phyloP scores from a whole-genome alignment of 306 rosid species.

The Vigna trinervia region DNA sequence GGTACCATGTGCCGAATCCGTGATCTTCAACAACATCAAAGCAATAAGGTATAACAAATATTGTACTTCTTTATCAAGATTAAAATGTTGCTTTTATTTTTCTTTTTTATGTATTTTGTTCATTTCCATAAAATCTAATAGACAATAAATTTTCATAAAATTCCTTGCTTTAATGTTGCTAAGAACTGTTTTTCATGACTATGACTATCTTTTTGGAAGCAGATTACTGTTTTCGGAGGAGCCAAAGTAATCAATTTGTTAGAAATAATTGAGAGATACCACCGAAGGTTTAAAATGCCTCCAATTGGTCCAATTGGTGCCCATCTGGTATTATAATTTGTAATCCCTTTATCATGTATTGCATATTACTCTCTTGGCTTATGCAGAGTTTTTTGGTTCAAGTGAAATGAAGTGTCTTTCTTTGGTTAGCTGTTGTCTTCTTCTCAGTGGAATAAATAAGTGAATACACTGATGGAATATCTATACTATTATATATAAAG shows the following conservation, averaged over 20 bases:
- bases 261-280: slow-evolving; percentile 64
- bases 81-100: not conserved
- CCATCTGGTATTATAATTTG: slow-evolving; percentile 64
- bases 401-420: slow-evolving; percentile 8
- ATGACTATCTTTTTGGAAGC: slow-evolving; percentile 39
- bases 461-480: not conserved
- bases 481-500: too few relatives aligned
- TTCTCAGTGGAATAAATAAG: slow-evolving; percentile 9
- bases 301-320: slow-evolving; percentile 96
- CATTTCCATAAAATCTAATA: slow-evolving; percentile 20
- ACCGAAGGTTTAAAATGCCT: slow-evolving; percentile 67
- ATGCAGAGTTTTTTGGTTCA: slow-evolving; percentile 1
- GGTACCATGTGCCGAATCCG: slow-evolving; percentile 43
- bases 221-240: slow-evolving; percentile 93
- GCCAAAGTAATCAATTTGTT: slow-evolving; percentile 65
- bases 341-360: slow-evolving; percentile 30
- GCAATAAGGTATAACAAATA: slow-evolving; percentile 66
- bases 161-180: slow-evolving; percentile 15
- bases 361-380: slow-evolving; percentile 18
- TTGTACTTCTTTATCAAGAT: slow-evolving; percentile 23
- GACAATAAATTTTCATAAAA: slow-evolving; percentile 6
- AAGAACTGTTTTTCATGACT: slow-evolving; percentile 20
- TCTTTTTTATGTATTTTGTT: slow-evolving; percentile 26
- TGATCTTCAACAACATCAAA: slow-evolving; percentile 57
- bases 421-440: slow-evolving; percentile 6